Evolutionary conservation across 176 grass and related monocot species (phyloP).

Genomic region (Aegilops sharonensis): DNA sequence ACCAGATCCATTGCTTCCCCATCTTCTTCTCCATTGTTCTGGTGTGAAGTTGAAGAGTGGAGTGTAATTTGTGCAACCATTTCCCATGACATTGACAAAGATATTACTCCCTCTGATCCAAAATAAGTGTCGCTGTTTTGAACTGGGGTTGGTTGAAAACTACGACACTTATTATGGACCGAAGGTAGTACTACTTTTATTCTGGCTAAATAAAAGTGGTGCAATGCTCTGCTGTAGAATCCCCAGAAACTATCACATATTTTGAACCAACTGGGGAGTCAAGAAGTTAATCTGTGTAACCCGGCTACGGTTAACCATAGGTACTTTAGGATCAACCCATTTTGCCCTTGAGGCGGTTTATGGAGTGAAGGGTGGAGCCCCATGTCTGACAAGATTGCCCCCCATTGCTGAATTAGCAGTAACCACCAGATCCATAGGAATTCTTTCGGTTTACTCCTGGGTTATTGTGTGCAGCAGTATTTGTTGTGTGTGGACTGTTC

Average conservation of each 20-base stretch:
- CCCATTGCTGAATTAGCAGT: neutral
- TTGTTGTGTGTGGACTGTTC: conserved; percentile 10
- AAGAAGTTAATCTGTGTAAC: neutral
- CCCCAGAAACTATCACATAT: neutral
- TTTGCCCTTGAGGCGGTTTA: neutral
- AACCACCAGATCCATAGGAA: conserved; percentile 14
- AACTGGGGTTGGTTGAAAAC: too few species aligned
- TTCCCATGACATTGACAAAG: too few species aligned
- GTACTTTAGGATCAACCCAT: neutral
- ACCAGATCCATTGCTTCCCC: neutral
- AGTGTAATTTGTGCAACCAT: neutral
- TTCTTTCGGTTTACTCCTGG: conserved; percentile 15
- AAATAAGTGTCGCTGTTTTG: too few species aligned
- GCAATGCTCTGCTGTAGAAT: neutral
- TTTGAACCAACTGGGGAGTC: neutral
- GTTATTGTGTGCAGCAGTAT: conserved; percentile 20
- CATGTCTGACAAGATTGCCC: conserved; percentile 9
- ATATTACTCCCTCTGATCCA: too few species aligned
- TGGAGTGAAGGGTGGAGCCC: conserved; percentile 3
- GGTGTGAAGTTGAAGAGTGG: conserved; percentile 22
- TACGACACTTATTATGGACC: too few species aligned
- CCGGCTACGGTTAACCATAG: neutral
- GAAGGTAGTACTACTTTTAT: neutral
- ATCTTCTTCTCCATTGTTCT: neutral
- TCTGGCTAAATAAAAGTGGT: neutral